Evolutionary conservation across 2,329 filamentous ascomycete genomes (phyloP).

Genomic region (Colletotrichum cordylinicola): DNA sequence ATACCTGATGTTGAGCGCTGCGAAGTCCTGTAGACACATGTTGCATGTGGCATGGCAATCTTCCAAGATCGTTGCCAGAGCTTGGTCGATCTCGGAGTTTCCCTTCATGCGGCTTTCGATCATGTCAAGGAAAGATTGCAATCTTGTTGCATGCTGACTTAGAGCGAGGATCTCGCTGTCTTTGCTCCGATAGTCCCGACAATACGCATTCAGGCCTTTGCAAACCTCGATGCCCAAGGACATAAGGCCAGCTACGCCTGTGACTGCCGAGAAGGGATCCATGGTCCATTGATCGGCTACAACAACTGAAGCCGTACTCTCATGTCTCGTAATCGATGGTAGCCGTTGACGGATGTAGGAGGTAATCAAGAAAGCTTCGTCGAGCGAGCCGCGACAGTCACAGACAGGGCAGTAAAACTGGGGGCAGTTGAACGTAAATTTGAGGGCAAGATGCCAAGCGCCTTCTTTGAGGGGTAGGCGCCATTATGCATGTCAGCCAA

Average conservation of each 20-base stretch:
- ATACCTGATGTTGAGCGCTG: background rate
- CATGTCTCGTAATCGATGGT: background rate
- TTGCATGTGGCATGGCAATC: background rate
- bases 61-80: background rate
- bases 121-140: background rate
- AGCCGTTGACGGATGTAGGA: too few species aligned
- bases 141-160: background rate
- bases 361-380: too few species aligned
- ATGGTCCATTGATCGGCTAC: background rate
- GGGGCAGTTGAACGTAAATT: too few species aligned
- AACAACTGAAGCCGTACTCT: background rate
- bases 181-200: background rate
- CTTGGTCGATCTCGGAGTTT: rapidly evolving
- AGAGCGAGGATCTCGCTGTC: background rate
- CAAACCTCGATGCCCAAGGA: background rate
- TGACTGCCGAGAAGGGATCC: background rate
- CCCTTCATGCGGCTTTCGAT: background rate
- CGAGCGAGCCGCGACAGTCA: too few species aligned
- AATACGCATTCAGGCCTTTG: background rate
- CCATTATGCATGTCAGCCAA: background rate
- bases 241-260: background rate
- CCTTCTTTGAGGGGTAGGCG: background rate
- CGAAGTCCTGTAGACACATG: background rate
- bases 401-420: too few species aligned
- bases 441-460: too few species aligned